phyloP scores from a whole-genome alignment of 331 rosid genomes.

The Quercus lobata region DNA sequence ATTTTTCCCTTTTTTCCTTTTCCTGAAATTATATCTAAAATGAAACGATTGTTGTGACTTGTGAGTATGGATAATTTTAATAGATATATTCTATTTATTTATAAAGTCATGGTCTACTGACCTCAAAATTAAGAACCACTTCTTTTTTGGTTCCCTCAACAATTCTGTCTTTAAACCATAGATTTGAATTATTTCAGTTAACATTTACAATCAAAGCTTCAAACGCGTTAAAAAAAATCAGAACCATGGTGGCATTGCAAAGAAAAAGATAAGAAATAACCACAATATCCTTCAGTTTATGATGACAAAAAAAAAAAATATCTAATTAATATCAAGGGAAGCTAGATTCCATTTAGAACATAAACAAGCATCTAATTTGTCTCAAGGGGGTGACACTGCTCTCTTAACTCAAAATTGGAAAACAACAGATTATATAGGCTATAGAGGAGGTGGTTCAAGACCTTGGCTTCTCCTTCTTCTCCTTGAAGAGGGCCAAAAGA shows the following conservation, averaged over 20 bases:
- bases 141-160: no score
- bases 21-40: no score
- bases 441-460: constrained; percentile 27
- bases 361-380: neutral
- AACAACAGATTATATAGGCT: neutral
- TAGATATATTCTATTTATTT: no score
- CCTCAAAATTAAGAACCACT: no score
- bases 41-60: no score
- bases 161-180: no score
- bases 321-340: neutral
- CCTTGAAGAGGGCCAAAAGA: constrained; percentile 67
- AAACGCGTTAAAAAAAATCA: neutral
- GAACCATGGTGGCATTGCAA: neutral
- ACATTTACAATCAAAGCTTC: no score
- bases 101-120: no score
- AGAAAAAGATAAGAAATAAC: neutral
- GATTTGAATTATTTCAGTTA: no score
- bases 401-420: neutral
- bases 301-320: neutral
- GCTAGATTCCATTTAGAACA: neutral
- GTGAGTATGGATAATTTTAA: no score
- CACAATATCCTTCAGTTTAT: neutral
- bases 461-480: constrained; percentile 77
- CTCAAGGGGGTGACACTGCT: neutral
- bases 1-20: no score